phyloP scores from a whole-genome alignment of 148 eudicot genomes.

The Hydrangea macrophylla region DNA sequence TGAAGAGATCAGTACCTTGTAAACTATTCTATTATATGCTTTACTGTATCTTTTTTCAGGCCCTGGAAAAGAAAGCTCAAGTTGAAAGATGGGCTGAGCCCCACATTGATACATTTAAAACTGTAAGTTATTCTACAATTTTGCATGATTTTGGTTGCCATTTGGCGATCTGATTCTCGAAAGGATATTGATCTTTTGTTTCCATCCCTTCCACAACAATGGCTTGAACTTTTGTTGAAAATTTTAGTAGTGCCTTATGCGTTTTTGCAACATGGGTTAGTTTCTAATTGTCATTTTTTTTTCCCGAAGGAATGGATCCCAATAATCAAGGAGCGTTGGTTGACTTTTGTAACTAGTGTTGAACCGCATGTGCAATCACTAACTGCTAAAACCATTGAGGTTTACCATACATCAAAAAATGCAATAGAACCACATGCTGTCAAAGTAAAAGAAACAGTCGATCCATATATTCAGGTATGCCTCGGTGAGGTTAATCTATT shows the following conservation, averaged over 20 bases:
- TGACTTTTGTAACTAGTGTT: slow-evolving; percentile 34
- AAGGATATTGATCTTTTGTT: not conserved
- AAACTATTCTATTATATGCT: not conserved
- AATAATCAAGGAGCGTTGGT: slow-evolving; percentile 52
- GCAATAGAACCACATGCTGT: slow-evolving; percentile 47
- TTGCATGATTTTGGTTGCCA: not conserved
- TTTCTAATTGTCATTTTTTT: slow-evolving; percentile 10
- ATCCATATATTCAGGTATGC: slow-evolving; percentile 70
- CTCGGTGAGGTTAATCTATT: not conserved
- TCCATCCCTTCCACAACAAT: not conserved
- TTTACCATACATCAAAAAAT: slow-evolving; percentile 49
- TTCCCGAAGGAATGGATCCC: slow-evolving; percentile 56
- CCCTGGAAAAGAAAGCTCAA: slow-evolving; percentile 47
- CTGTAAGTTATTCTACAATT: slow-evolving; percentile 38
- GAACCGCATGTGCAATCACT: slow-evolving; percentile 42
- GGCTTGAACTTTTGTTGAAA: not conserved
- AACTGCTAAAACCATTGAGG: slow-evolving; percentile 40
- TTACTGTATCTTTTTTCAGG: slow-evolving; percentile 19
- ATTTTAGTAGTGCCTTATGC: not conserved
- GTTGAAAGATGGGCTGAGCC: slow-evolving; percentile 53
- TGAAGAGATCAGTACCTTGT: not conserved
- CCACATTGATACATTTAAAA: slow-evolving; percentile 43
- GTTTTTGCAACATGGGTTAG: slow-evolving; percentile 4
- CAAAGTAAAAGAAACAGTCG: slow-evolving; percentile 43
- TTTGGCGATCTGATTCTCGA: not conserved